phyloP scores from a whole-genome alignment of 176 grass and related monocot genomes.

The Hordeum vulgare region MorexV3_pseudomolecules_assembly NC_058522.1:461535061-461535560 shows the following conservation, averaged over 20 bases:
- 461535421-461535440: not conserved
- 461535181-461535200: not conserved
- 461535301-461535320: not conserved
- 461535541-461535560: not conserved
- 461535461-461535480: slow-evolving; percentile 6
- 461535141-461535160: not conserved
- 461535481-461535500: not conserved
- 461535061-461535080: not conserved
- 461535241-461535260: not conserved
- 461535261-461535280: not conserved
- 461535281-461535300: not conserved
- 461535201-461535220: not conserved
- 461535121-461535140: not conserved
- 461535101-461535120: not conserved
- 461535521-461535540: not conserved
- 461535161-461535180: not conserved
- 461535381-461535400: not conserved
- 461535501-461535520: not conserved
- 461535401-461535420: not conserved
- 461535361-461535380: not conserved
- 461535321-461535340: not conserved
- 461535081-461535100: not conserved
- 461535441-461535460: not conserved
- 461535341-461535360: not conserved
- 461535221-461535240: not conserved